Percentiles rank a stretch among this genome's conserved stretches.
Conservation (phyloP, 2,329 filamentous ascomycete genomes). For the Fusarium redolens region DNA sequence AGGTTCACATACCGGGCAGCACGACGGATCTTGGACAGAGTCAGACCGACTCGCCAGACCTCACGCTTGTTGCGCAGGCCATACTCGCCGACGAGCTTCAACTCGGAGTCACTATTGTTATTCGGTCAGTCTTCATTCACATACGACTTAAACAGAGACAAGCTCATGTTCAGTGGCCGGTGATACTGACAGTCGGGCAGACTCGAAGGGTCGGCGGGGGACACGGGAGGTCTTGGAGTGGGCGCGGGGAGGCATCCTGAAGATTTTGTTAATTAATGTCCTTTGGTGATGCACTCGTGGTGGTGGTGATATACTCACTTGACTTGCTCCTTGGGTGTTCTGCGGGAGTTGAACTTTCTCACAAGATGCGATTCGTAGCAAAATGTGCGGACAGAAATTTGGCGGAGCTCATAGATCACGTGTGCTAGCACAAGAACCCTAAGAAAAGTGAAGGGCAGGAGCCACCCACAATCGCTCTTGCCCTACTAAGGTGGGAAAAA, state of each 20-base stretch:
- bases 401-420: conserved; percentile 42
- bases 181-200: conserved; percentile 98
- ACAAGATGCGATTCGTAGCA: conserved; percentile 27
- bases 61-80: conserved; percentile 99
- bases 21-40: conserved; percentile 99
- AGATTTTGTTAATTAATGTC: conserved; percentile 45
- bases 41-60: conserved; percentile 99
- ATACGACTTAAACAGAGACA: conserved; percentile 97
- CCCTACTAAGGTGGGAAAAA: conserved; percentile 51
- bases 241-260: conserved; percentile 63
- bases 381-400: conserved; percentile 53
- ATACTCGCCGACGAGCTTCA: conserved; percentile 99
- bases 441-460: conserved; percentile 32
- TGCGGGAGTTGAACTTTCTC: conserved; percentile 51
- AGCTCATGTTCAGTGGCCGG: conserved; percentile 98
- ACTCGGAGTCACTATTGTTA: conserved; percentile 89
- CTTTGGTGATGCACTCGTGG: conserved; percentile 16
- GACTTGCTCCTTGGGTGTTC: conserved; percentile 53
- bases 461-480: conserved; percentile 44
- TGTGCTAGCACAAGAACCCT: conserved; percentile 48
- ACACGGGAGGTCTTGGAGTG: conserved; percentile 99
- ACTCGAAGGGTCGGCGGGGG: conserved; percentile 98
- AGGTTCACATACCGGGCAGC: conserved; percentile 84
- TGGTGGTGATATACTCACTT: conserved; percentile 50
- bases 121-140: conserved; percentile 77